Evolutionary conservation across 352 stramenopile genomes (phyloP), one percentile per base, ranked within the genome.

Genomic region (Phytophthora macrochlamydospora): DNA sequence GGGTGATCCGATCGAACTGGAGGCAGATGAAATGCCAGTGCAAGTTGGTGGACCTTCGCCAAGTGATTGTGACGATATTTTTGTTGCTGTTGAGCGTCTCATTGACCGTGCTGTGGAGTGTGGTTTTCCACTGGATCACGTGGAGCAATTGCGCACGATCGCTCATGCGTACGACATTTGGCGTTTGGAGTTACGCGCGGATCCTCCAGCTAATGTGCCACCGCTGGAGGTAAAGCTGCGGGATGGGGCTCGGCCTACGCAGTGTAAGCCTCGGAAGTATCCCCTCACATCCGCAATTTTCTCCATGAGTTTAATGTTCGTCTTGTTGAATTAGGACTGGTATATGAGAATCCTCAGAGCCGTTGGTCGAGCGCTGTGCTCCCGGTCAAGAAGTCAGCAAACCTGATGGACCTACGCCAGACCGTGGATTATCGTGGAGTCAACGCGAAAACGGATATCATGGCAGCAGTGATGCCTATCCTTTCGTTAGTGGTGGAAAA

Each of bases 61-160:
- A 33, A 42, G 33, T 2, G 50, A 43, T n/a, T 1, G 1, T 8
- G 43, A 50, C 14, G 43, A 50, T 8, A 4, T 56, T 3, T n/a
- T 33, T 29, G 50, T 29, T 56, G 50, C 32, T 56, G 50, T 56
- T 9, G 32, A 45, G 37, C 9, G n/a, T 8, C 28, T 56, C 28
- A 56, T 56, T 40, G 30, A 56, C 13, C 50, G 30, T 28, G 55
- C 55, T 32, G 24, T 61, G 30, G 28, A 61, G 14, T 30, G 51
- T 18, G 55, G 42, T 11, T 61, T 61, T 24, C 18, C 18, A 24
- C 18, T 24, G 18, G 18, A 24, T 24, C 18, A 24, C 18, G 18
- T 24, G 0, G 29, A 52, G 2, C 28, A 44, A 12, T 44, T 61
- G 12, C 55, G 55, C 24, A 40, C 31, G 13, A 52, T 61, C 28